Evolutionary conservation across 495 filamentous ascomycete species (phyloP).

Genomic region (Hyaloscypha variabilis): DNA sequence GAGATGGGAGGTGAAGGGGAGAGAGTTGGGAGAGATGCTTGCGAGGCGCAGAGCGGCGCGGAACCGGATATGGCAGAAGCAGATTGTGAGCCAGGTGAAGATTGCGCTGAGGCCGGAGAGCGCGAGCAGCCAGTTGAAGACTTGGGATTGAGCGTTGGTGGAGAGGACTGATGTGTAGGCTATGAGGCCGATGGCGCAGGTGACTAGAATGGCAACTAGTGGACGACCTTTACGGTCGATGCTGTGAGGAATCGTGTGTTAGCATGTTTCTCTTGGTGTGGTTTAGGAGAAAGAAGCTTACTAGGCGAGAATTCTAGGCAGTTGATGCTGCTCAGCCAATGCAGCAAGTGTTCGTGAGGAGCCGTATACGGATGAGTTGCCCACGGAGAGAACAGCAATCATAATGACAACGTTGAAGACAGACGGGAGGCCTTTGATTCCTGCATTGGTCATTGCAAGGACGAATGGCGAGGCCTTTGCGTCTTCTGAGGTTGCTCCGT

Average conservation of each 20-base stretch:
- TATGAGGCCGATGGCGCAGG: slow-evolving; percentile 73
- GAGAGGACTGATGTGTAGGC: slow-evolving; percentile 75
- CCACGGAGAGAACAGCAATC: slow-evolving; percentile 83
- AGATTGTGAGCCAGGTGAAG: slow-evolving; percentile 93
- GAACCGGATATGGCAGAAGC: slow-evolving; percentile 89
- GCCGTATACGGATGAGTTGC: slow-evolving; percentile 85
- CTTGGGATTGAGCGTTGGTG: slow-evolving; percentile 48
- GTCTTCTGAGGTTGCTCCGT: slow-evolving; percentile 54
- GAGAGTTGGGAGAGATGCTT: slow-evolving; percentile 67
- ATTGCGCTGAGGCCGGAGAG: slow-evolving; percentile 85
- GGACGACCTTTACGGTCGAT: slow-evolving; percentile 85
- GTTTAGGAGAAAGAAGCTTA: neutral
- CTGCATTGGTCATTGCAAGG: slow-evolving; percentile 81
- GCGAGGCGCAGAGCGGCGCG: slow-evolving; percentile 56
- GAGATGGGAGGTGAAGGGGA: slow-evolving; percentile 80
- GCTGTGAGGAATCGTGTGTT: neutral
- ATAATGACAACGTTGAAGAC: slow-evolving; percentile 91
- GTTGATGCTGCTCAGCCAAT: slow-evolving; percentile 82
- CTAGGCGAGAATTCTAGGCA: slow-evolving; percentile 73
- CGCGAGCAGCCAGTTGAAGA: slow-evolving; percentile 87
- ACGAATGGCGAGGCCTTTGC: slow-evolving; percentile 85
- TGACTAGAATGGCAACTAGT: slow-evolving; percentile 69
- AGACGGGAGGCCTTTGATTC: slow-evolving; percentile 74
- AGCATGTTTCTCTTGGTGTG: neutral
- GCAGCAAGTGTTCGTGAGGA: slow-evolving; percentile 85